These are phyloP conservation scores for Arthrobotrys iridis DNA, from an alignment of 2,329 filamentous ascomycete genomes.

Conservation along the genomic window DNA sequence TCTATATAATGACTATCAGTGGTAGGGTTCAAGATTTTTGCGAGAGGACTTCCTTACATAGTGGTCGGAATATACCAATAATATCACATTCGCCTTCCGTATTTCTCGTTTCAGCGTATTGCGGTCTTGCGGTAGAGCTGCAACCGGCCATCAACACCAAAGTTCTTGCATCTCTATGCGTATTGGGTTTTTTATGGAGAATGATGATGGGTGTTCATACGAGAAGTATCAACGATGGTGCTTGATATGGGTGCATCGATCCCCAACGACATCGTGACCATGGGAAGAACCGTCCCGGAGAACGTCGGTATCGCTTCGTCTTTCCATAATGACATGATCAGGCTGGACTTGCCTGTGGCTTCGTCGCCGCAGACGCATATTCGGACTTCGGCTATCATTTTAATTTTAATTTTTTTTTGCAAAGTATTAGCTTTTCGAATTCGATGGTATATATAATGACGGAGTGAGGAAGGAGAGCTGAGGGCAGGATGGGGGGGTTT, in stretches of 20 bases:
- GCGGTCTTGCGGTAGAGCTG: constrained; percentile 87
- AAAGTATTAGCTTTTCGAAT: neutral
- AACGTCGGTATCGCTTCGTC: constrained; percentile 95
- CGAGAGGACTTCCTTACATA: constrained; percentile 66
- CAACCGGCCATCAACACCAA: too few relatives aligned
- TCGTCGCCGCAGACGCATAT: constrained; percentile 53
- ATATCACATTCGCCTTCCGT: constrained; percentile 93
- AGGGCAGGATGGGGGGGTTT: neutral
- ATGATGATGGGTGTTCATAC: constrained; percentile 27
- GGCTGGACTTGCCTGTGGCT: constrained; percentile 86
- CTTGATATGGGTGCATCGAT: constrained; percentile 97
- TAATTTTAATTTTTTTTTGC: too few relatives aligned
- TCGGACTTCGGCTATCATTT: constrained; percentile 52
- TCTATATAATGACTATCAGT: constrained; percentile 62
- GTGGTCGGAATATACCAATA: constrained; percentile 96
- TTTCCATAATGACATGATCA: constrained; percentile 95
- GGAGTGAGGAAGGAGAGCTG: too few relatives aligned
- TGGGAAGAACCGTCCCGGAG: constrained; percentile 92
- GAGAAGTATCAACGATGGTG: constrained; percentile 93
- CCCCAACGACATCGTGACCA: constrained; percentile 91
- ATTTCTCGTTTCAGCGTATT: constrained; percentile 91
- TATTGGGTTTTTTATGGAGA: too few relatives aligned
- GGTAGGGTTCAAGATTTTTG: constrained; percentile 20
- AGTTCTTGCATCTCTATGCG: too few relatives aligned
- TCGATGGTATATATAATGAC: too few relatives aligned